Evolutionary conservation across 1,284 basidiomycete genomes (phyloP), one percentile per base, ranked within the genome.

Genomic region (Marasmius sp.): DNA sequence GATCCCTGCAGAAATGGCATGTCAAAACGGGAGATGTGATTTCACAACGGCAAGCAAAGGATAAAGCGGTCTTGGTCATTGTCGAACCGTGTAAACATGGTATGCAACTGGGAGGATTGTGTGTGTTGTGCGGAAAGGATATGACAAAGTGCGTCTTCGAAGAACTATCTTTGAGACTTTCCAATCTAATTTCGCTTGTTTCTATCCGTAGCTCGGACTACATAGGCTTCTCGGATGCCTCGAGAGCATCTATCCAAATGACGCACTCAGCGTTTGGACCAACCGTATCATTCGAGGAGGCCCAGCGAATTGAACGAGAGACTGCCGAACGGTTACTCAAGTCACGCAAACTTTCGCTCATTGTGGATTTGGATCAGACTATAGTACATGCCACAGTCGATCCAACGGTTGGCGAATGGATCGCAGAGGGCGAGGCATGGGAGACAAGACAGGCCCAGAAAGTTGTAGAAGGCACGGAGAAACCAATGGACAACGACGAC

Each of bases 301-400:
- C 96, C 0, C 87, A 92, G 69, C 86, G 93, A 22, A 89, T 98
- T 65, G 95, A 97, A 71, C 83, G 83, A 37, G 90, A 95, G 70
- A 91, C 90, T 6, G 91, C 93, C 1, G 78, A 89, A 3, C 86
- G 89, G 64, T 86, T 99, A 34, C 83, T 95, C 67, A 82, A 84
- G 56, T 79, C 87, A 14, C 85, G 89, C 61, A 95, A 91, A 71
- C 86, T 99, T 22, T 94, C 94, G 11, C 87, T 99, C 64, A 98
- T 99, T 69, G 97, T 99, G 68, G 97, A 99, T 79, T 86, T 99
- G 47, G 97, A 99, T 78, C 97, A 99, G 75, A 99, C 97, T 7
- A 95, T 99, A 71, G 95, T 99, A 9, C 97, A 99, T 73, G 97
- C 97, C 10, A 98, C 97, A 0, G 97, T 98, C 39, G 97, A 99